Base-by-base conservation (phyloP, 306 rosid species). In the Citrullus mucosospermus region DNA sequence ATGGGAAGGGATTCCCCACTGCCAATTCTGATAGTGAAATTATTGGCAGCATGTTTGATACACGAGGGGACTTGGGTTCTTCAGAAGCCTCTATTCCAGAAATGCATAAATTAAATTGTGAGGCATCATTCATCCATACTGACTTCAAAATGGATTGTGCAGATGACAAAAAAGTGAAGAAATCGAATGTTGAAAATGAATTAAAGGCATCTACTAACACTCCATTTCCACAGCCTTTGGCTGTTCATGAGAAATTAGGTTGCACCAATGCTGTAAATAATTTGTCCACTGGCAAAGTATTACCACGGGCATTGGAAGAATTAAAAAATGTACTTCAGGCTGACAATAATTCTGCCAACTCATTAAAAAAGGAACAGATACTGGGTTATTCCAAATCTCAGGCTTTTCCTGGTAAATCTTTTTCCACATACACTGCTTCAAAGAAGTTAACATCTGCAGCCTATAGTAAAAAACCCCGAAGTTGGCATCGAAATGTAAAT, bases 401-500 rank as follows among this genome's bases (percentile, higher is more conserved):
- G 81, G 71, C 65, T 36, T 78, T 83, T 69, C 86, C 84, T 3
- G 83, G 85, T 71, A 80, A 30, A 63, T 76, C 88, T 77, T 75
- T 85, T 78, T 78, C 81, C 72, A 9, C 78, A 65, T 76, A 75
- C 66, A 46, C 84, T 3, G 82, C 77, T 73, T 79, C 89, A 78
- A 87, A 83, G 81, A 80, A 84, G 77, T 75, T 82, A 28, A 67
- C 86, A 77, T 75, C 91, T 81, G 88, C 92, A 85, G 55, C 84
- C 20, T 84, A 70, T 79, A 80, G 68, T 41, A 88, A 82, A 66
- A 89, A 84, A 56, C 85, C 93, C 53, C 88, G 88, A 83, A 90
- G 97, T 71, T 93, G 97, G 95, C 93, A 85, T 86, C 88, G 95
- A 60, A 72, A 81, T 60, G 78, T 59, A 69, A 80, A 57, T 84